Base-by-base conservation (phyloP, 495 filamentous ascomycete species). In the Trichocladium uniseriatum region DNA sequence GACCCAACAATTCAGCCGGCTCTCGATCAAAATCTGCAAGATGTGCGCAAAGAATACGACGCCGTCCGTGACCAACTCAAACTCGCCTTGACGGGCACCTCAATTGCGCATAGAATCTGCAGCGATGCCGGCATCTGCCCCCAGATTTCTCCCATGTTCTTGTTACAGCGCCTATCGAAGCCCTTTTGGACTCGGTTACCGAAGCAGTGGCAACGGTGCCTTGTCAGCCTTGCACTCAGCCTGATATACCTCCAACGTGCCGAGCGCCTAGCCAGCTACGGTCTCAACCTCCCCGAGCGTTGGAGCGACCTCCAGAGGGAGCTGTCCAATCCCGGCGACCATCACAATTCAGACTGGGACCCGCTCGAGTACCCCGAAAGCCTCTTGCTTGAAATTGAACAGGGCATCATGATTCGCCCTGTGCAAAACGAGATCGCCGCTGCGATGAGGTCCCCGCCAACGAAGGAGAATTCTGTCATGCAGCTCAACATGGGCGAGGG, bases 401-500 rank as follows among this genome's bases (percentile, higher is more conserved):
- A 72, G 29, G 71, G 77, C 20, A 66, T 89, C 18, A 57, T 77
- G 10, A 82, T 87, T 28, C 78, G 84, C 1, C 60, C 68, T 15
- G 77, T 79, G 0, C 84, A 89, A 53, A 62, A 69, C 4, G 52
- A 72, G 3, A 79, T 86, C 37, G 79, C 82, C 0, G 29, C 40
- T 2, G 60, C 71, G 42, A 87, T 87, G 81, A 74, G 70, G 9
- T 37, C 41, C 1, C 81, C 82, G 0, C 54, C 54, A 0, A 61
- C 55, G 0, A 62, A 51, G 1, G 27, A 48, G 0, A 87, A 81
- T 55, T 59, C 70, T 0, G 77, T 80, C 14, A 68, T 87, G 61
- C 83, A 88, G 55, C 66, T 89, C 43, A 86, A 86, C 53, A 87
- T 87, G 83, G 84, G 84, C 0, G 75, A 84, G 57, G 84, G 84